These are phyloP conservation scores for Vitis hybrid DNA, from an alignment of 177 flowering plant species.

Conservation along the genomic window DNA sequence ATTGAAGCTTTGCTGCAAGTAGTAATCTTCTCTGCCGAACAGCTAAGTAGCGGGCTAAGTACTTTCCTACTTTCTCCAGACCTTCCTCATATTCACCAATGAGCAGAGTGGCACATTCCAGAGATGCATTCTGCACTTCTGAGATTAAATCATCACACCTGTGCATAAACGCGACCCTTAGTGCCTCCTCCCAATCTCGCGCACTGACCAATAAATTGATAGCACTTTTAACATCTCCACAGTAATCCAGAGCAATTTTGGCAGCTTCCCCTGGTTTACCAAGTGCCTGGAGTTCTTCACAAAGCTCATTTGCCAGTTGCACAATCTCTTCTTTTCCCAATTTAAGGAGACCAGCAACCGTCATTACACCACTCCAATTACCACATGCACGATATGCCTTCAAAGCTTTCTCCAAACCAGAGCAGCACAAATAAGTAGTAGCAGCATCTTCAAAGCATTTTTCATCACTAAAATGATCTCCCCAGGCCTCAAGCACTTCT, in stretches of 20 bases:
- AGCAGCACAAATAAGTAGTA: constrained; percentile 70
- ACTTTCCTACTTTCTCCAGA: constrained; percentile 90
- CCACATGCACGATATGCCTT: constrained; percentile 88
- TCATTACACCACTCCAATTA: constrained; percentile 80
- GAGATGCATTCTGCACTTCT: constrained; percentile 59
- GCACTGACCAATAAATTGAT: constrained; percentile 63
- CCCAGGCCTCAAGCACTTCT: constrained; percentile 92
- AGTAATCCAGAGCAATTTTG: constrained; percentile 82
- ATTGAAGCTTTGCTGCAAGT: constrained; percentile 79
- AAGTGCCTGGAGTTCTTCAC: constrained; percentile 91
- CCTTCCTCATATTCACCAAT: constrained; percentile 75
- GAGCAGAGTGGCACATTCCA: constrained; percentile 70
- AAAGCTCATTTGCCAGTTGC: constrained; percentile 78
- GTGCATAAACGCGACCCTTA: constrained; percentile 76
- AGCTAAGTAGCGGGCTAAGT: constrained; percentile 85
- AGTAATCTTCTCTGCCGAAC: constrained; percentile 92
- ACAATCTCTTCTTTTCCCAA: constrained; percentile 54
- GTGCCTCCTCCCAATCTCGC: constrained; percentile 95
- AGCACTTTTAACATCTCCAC: constrained; percentile 65
- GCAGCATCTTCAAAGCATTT: constrained; percentile 94
- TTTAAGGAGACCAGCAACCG: constrained; percentile 82
- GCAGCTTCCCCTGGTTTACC: constrained; percentile 98
- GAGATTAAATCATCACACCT: constrained; percentile 58
- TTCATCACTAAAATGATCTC: constrained; percentile 67
- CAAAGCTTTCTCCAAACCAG: constrained; percentile 71